A percentile compares a stretch with the other conserved stretches of the same genome.
Conservation (phyloP, 805 yeast species). For the Aciculoconidium aculeatum region DNA sequence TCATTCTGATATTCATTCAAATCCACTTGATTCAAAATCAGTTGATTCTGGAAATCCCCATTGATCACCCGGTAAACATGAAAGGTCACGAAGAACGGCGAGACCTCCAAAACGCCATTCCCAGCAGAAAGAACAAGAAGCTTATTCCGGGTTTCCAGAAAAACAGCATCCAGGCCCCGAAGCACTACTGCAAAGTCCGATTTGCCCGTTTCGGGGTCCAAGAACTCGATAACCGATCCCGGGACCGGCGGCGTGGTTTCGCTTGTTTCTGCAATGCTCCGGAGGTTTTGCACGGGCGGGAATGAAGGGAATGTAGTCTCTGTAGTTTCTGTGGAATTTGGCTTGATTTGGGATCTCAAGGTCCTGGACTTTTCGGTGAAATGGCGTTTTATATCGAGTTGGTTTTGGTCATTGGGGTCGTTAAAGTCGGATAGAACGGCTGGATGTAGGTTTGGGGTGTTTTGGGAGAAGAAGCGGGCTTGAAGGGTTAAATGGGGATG, state of each 20-base stretch:
- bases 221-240: constrained; percentile 39
- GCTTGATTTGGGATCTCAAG: neutral
- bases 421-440: too few species aligned
- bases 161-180: constrained; percentile 22
- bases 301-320: constrained; percentile 1
- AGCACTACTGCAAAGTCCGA: constrained; percentile 33
- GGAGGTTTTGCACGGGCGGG: constrained; percentile 6
- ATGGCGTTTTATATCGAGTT: too few species aligned
- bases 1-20: too few species aligned
- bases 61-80: constrained; percentile 24
- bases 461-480: too few species aligned
- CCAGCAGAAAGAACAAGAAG: constrained; percentile 25
- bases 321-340: neutral
- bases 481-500: too few species aligned
- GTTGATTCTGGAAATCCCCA: constrained; percentile 13
- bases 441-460: too few species aligned
- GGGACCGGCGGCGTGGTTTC: constrained; percentile 13
- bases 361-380: too few species aligned
- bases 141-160: constrained; percentile 28
- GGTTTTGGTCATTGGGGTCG: too few species aligned
- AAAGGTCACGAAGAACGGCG: constrained; percentile 25
- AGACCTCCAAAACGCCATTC: constrained; percentile 23
- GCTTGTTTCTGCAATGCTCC: constrained; percentile 13
- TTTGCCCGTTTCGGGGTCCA: constrained; percentile 10
- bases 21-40: too few species aligned